A percentile compares a stretch with the other conserved stretches of the same genome.
Evolutionary conservation across 345 rosid genomes (phyloP).

Genomic region (Populus deltoides): DNA sequence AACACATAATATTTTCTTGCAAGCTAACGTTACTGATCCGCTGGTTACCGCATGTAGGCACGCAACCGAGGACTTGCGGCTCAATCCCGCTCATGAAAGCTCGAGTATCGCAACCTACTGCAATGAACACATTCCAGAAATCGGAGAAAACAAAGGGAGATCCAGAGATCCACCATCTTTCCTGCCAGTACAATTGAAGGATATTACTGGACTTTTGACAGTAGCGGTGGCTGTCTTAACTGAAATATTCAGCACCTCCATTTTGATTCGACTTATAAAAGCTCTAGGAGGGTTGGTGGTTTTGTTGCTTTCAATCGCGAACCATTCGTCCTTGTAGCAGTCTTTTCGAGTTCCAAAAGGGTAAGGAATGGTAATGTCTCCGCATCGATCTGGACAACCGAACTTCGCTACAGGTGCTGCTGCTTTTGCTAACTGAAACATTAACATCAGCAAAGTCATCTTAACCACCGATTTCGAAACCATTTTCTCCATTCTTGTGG

Average conservation of each 20-base stretch:
- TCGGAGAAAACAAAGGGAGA: constrained; percentile 10
- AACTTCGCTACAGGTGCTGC: background rate
- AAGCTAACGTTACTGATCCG: too few species aligned
- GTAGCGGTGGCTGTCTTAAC: background rate
- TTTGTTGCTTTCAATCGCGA: background rate
- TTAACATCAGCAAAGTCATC: background rate
- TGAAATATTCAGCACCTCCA: background rate
- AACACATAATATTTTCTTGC: background rate
- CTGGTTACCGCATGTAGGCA: background rate
- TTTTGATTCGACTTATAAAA: background rate
- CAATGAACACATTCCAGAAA: background rate
- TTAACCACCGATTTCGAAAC: background rate
- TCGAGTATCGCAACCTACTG: constrained; percentile 12
- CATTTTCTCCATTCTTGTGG: background rate
- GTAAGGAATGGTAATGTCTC: constrained; percentile 11
- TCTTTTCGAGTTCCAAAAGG: constrained; percentile 13
- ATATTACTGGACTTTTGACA: background rate
- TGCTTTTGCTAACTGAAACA: background rate
- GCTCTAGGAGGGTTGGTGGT: background rate
- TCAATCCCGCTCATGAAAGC: background rate
- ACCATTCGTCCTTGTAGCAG: constrained; percentile 3
- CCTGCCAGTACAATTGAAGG: background rate
- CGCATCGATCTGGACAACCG: background rate
- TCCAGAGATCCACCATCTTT: background rate
- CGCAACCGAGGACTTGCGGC: background rate